Evolutionary conservation across 1,284 basidiomycete species (phyloP).

Genomic region (Sanghuangporus sanghuang): DNA sequence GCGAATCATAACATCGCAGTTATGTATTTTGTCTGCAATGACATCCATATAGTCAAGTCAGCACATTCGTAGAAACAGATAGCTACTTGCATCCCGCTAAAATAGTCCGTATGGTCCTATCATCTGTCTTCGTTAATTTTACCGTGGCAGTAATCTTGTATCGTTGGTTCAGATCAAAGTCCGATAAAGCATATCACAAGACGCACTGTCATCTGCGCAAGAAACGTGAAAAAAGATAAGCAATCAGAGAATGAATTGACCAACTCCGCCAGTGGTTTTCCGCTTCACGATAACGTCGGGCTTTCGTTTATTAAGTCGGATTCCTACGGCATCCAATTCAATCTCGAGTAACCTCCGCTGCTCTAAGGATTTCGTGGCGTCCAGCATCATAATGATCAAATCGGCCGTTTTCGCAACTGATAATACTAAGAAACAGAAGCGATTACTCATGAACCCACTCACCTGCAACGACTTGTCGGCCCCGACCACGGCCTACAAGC

Average conservation of each 20-base stretch:
- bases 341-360: slow-evolving; percentile 85
- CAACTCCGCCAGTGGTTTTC: slow-evolving; percentile 87
- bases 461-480: slow-evolving; percentile 92
- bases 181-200: no score
- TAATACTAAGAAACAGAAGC: neutral
- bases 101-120: slow-evolving; percentile 90
- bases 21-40: slow-evolving; percentile 73
- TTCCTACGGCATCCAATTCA: slow-evolving; percentile 95
- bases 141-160: slow-evolving; percentile 81
- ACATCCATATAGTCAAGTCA: slow-evolving; percentile 1
- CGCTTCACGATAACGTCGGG: slow-evolving; percentile 87
- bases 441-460: slow-evolving; percentile 21
- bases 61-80: slow-evolving; percentile 4
- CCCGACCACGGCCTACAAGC: slow-evolving; percentile 74
- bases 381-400: slow-evolving; percentile 91
- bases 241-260: slow-evolving; percentile 26
- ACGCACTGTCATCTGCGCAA: slow-evolving; percentile 47
- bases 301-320: slow-evolving; percentile 84
- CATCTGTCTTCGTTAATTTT: slow-evolving; percentile 92
- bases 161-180: neutral
- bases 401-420: slow-evolving; percentile 92
- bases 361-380: slow-evolving; percentile 94
- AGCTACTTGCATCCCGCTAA: slow-evolving; percentile 68
- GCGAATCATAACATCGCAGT: slow-evolving; percentile 94
- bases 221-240: neutral